Conservation (phyloP, 2,329 filamentous ascomycete species). For the Uncinocarpus reesii region DNA sequence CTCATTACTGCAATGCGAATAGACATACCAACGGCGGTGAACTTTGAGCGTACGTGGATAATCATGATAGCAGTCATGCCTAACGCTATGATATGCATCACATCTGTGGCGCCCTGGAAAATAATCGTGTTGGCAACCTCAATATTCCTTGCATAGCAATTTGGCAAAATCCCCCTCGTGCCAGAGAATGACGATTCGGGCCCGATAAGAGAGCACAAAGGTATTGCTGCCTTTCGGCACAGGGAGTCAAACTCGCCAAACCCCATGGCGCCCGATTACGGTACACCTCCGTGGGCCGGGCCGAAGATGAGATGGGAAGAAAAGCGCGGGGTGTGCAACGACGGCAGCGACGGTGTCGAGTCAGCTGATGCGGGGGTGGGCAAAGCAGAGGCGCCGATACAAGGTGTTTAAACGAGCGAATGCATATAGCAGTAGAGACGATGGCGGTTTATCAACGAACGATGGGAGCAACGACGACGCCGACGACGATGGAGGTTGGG, state of each 20-base stretch:
- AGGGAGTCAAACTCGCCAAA: slow-evolving; percentile 86
- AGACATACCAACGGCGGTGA: slow-evolving; percentile 84
- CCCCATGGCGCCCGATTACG: slow-evolving; percentile 50
- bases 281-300: slow-evolving; percentile 13
- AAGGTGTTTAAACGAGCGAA: neutral
- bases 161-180: slow-evolving; percentile 69
- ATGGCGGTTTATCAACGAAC: neutral
- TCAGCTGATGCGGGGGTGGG: neutral
- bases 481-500: neutral
- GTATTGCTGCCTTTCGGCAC: slow-evolving; percentile 75
- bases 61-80: slow-evolving; percentile 97
- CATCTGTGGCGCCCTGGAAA: slow-evolving; percentile 82
- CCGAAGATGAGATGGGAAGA: slow-evolving; percentile 7
- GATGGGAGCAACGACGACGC: neutral
- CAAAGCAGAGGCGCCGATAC: neutral
- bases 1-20: neutral
- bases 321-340: slow-evolving; percentile 9
- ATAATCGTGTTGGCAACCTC: slow-evolving; percentile 97
- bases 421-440: neutral
- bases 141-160: slow-evolving; percentile 89
- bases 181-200: slow-evolving; percentile 51
- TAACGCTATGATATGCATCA: slow-evolving; percentile 83
- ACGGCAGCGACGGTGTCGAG: neutral
- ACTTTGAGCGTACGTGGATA: slow-evolving; percentile 90
- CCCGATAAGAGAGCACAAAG: slow-evolving; percentile 78